These are phyloP conservation scores for Graphilbum ipis-grandicollis DNA, from an alignment of 2,329 filamentous ascomycete species.

Conservation along the genomic window DNA sequence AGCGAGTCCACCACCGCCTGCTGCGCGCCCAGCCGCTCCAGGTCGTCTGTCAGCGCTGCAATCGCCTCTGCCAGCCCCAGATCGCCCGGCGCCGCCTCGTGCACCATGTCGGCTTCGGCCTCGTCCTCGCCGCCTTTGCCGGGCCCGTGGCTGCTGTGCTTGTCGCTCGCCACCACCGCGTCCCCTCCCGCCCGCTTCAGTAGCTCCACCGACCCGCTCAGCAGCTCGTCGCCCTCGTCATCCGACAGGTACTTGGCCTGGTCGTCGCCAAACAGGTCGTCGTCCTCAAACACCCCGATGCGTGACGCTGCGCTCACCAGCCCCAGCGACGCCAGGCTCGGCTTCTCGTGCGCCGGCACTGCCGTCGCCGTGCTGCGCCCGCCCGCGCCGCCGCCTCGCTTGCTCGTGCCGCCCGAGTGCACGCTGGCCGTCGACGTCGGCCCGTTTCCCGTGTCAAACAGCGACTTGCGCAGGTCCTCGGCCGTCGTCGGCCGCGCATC, in stretches of 20 bases:
- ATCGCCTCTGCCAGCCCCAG: slow-evolving; percentile 89
- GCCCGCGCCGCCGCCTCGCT: slow-evolving; percentile 19
- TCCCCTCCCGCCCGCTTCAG: background rate
- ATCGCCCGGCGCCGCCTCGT: slow-evolving; percentile 87
- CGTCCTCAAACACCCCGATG: slow-evolving; percentile 82
- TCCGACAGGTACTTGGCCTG: slow-evolving; percentile 63
- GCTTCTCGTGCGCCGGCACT: slow-evolving; percentile 35
- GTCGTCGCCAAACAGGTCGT: slow-evolving; percentile 85
- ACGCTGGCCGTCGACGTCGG: slow-evolving; percentile 17
- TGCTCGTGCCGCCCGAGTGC: slow-evolving; percentile 17
- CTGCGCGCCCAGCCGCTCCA: slow-evolving; percentile 74
- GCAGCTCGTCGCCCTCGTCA: slow-evolving; percentile 49
- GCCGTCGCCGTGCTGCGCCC: background rate
- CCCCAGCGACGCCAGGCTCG: slow-evolving; percentile 79
- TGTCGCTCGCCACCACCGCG: too few species aligned
- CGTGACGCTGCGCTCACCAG: slow-evolving; percentile 75
- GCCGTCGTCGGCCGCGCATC: slow-evolving; percentile 48
- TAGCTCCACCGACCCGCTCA: background rate
- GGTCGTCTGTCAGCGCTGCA: slow-evolving; percentile 69
- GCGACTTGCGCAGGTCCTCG: slow-evolving; percentile 46
- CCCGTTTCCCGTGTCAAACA: slow-evolving; percentile 42
- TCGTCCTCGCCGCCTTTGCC: slow-evolving; percentile 48
- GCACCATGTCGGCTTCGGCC: slow-evolving; percentile 62
- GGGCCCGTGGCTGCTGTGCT: slow-evolving; percentile 35
- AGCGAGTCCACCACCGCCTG: slow-evolving; percentile 83